phyloP scores from a whole-genome alignment of 1,139 yeast genomes.

The Blastobotrys ciferrii region DNA sequence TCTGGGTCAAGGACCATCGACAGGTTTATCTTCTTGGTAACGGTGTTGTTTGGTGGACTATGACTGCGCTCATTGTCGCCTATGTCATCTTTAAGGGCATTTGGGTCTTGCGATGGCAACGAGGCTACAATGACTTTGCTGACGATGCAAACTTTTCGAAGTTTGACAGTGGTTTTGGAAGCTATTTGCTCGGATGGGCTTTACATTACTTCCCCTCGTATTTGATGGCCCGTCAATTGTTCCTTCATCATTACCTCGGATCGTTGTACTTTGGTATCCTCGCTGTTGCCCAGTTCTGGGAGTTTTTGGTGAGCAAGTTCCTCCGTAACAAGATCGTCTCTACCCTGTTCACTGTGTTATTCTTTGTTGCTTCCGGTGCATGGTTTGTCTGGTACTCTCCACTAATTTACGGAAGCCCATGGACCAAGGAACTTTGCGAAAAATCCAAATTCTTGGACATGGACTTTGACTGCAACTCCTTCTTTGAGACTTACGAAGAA shows the following conservation, averaged over 20 bases:
- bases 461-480: slow-evolving; percentile 83
- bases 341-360: slow-evolving; percentile 45
- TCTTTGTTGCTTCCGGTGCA: slow-evolving; percentile 51
- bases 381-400: slow-evolving; percentile 70
- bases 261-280: slow-evolving; percentile 82
- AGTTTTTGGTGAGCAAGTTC: slow-evolving; percentile 51
- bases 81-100: slow-evolving; percentile 54
- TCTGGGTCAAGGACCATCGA: slow-evolving; percentile 77
- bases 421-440: slow-evolving; percentile 72
- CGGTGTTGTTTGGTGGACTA: slow-evolving; percentile 85
- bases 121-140: slow-evolving; percentile 40
- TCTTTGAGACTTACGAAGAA: slow-evolving; percentile 39
- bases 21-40: slow-evolving; percentile 90
- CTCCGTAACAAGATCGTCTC: slow-evolving; percentile 45
- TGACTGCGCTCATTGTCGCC: slow-evolving; percentile 55
- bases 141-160: slow-evolving; percentile 57
- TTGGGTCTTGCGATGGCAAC: slow-evolving; percentile 75
- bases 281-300: slow-evolving; percentile 79
- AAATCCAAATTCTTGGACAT: slow-evolving; percentile 55
- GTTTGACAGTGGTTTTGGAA: slow-evolving; percentile 68
- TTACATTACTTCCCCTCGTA: slow-evolving; percentile 84
- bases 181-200: slow-evolving; percentile 77
- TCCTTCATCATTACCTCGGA: slow-evolving; percentile 90
- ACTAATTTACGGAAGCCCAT: slow-evolving; percentile 72
- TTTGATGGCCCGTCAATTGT: slow-evolving; percentile 91